Evolutionary conservation across 2,329 filamentous ascomycete species (phyloP), one percentile per base, ranked within the genome.

Genomic region (Xylaria sp.): DNA sequence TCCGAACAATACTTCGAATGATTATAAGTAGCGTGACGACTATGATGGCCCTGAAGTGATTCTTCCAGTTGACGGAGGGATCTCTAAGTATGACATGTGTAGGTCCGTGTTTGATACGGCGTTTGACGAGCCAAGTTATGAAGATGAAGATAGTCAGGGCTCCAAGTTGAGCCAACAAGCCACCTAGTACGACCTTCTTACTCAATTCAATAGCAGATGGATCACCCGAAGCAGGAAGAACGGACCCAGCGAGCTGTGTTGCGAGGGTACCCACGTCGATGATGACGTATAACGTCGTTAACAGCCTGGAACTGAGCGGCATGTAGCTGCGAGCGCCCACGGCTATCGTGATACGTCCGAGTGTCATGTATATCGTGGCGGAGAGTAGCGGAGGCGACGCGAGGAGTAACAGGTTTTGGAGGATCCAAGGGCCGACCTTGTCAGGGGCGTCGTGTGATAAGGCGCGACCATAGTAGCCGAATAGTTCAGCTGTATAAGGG

Each of bases 81-180:
- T 61, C 31, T 13, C 5, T 15, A 11, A 50, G 38, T 15, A 65
- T 60, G n/a, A 47, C 3, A 1, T n/a, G 56, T 20, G 53, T 42
- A 17, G 61, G 61, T 38, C 50, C 33, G 73, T 27, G 2, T 71
- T 73, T 47, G 47, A 61, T 54, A n/a, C 71, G 67, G 6, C 62
- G 66, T 63, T 86, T 80, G 71, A 84, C 84, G 0, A 82, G 67
- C 5, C 78, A 68, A 13, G 0, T 81, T 0, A 80, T 77, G 1
- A 81, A 47, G 22, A 86, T 75, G 71, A 88, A 88, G 42, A 86
- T 76, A 13, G 76, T 76, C 63, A 88, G 85, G 58, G 84, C 80
- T 9, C 82, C 45, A 7, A 88, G 77, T 68, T 88, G 86, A 5
- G 86, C 72, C 10, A 83, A 73, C 2, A 88, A 73, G 5, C 85